A percentile compares a stretch with the other conserved stretches of the same genome.
These are phyloP conservation scores for Suhomyces chickasaworum DNA, from an alignment of 1,139 yeast species.

Conservation along the genomic window DNA sequence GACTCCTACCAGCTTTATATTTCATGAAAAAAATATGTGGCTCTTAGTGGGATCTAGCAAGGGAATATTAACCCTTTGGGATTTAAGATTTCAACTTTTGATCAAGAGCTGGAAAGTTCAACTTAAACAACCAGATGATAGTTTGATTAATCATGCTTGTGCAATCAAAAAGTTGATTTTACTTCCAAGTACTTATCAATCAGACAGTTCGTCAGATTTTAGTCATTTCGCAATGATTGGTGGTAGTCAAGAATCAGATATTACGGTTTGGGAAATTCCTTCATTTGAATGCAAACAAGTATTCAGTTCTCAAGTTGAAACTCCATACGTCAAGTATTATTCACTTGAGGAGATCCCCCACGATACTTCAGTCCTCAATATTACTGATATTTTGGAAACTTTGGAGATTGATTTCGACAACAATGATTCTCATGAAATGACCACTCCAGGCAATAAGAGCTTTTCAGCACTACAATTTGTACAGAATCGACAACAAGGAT, in stretches of 20 bases:
- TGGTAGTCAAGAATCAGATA: slow-evolving; percentile 62
- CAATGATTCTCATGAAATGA: slow-evolving; percentile 14
- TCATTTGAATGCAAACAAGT: slow-evolving; percentile 63
- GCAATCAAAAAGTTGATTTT: slow-evolving; percentile 50
- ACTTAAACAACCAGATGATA: slow-evolving; percentile 27
- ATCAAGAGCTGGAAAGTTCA: slow-evolving; percentile 59
- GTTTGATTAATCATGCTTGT: slow-evolving; percentile 17
- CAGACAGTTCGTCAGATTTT: slow-evolving; percentile 3
- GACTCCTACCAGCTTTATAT: slow-evolving; percentile 56
- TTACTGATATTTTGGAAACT: slow-evolving; percentile 19
- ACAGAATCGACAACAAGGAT: slow-evolving; percentile 11
- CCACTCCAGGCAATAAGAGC: slow-evolving; percentile 15
- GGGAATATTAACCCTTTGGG: slow-evolving; percentile 83
- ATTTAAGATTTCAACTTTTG: slow-evolving; percentile 63
- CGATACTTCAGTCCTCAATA: slow-evolving; percentile 26
- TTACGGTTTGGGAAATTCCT: slow-evolving; percentile 78
- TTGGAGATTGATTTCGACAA: slow-evolving; percentile 15
- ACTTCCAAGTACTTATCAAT: slow-evolving; percentile 37
- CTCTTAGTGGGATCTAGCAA: slow-evolving; percentile 70
- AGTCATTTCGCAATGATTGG: slow-evolving; percentile 58
- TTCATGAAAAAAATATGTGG: slow-evolving; percentile 61
- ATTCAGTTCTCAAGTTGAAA: slow-evolving; percentile 36
- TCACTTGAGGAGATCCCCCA: slow-evolving; percentile 29
- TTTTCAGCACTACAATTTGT: slow-evolving; percentile 19
- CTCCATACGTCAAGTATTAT: slow-evolving; percentile 38